Percentiles rank a stretch among this genome's conserved stretches.
Conservation (phyloP, 257 asterid genomes). For the Sherardia arvensis region DNA sequence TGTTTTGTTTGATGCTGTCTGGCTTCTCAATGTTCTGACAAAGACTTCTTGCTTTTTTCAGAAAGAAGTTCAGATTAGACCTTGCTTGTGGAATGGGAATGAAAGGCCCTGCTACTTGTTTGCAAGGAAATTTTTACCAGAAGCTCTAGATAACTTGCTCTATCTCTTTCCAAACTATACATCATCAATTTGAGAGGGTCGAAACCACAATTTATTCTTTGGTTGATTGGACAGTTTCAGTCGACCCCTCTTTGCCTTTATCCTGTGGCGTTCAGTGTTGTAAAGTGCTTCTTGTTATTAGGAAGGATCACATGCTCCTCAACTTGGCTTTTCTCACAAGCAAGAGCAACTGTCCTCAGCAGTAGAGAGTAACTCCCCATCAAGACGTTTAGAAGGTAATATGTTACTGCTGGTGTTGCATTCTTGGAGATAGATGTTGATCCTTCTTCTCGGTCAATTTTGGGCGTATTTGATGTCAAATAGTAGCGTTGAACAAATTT, state of each 20-base stretch:
- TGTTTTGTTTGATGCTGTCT: neutral
- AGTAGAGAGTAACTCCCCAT: neutral
- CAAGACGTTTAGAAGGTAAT: constrained; percentile 1
- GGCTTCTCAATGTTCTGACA: neutral
- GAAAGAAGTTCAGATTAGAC: constrained; percentile 47
- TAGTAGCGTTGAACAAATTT: constrained; percentile 11
- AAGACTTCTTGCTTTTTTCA: constrained; percentile 24
- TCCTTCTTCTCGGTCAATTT: constrained; percentile 15
- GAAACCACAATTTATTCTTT: constrained; percentile 38
- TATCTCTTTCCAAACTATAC: constrained; percentile 70
- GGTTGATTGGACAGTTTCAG: constrained; percentile 31
- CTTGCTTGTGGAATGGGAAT: constrained; percentile 89
- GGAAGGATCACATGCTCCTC: constrained; percentile 9
- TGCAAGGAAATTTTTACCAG: constrained; percentile 86
- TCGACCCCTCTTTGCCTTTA: constrained; percentile 40
- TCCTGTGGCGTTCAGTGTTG: constrained; percentile 27
- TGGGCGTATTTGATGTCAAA: constrained; percentile 9
- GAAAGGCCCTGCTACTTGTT: constrained; percentile 74
- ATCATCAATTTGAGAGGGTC: constrained; percentile 44
- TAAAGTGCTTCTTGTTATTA: constrained; percentile 23
- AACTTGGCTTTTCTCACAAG: constrained; percentile 10
- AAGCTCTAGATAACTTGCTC: constrained; percentile 58
- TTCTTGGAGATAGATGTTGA: constrained; percentile 15
- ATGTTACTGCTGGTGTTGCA: constrained; percentile 8
- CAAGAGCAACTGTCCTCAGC: constrained; percentile 13